phyloP scores from a whole-genome alignment of 495 filamentous ascomycete species.

The Neurospora africana region DNA sequence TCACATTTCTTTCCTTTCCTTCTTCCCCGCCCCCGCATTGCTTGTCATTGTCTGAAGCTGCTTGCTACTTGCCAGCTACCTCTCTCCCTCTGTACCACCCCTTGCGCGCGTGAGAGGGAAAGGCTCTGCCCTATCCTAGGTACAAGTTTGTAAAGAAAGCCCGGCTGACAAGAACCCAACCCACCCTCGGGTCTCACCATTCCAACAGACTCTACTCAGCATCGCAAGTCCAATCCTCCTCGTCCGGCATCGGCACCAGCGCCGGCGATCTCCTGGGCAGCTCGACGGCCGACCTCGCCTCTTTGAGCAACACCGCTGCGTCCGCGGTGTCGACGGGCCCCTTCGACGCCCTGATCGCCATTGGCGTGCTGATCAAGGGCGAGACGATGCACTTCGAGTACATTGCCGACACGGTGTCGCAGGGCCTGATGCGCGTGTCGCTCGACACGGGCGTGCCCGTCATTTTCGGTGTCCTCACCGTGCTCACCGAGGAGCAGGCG shows the following conservation, averaged over 20 bases:
- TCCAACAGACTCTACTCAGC: constrained; percentile 65
- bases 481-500: constrained; percentile 80
- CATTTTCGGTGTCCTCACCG: constrained; percentile 85
- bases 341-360: constrained; percentile 90
- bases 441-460: constrained; percentile 80
- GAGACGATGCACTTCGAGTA: constrained; percentile 99
- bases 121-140: neutral
- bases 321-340: constrained; percentile 38
- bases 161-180: neutral
- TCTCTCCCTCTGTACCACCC: neutral
- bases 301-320: constrained; percentile 14
- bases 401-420: constrained; percentile 80
- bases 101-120: neutral
- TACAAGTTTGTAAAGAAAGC: neutral
- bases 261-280: constrained; percentile 72
- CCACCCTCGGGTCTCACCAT: neutral
- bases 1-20: neutral
- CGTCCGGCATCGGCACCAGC: constrained; percentile 46
- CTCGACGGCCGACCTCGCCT: constrained; percentile 52
- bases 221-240: constrained; percentile 74
- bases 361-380: constrained; percentile 94
- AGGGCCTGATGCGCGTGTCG: constrained; percentile 89
- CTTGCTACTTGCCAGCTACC: neutral
- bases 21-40: neutral
- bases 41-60: neutral